Percentiles rank a stretch among this genome's conserved stretches.
phyloP scores from a whole-genome alignment of 2,329 filamentous ascomycete genomes.

The Aspergillus amoenus region DNA sequence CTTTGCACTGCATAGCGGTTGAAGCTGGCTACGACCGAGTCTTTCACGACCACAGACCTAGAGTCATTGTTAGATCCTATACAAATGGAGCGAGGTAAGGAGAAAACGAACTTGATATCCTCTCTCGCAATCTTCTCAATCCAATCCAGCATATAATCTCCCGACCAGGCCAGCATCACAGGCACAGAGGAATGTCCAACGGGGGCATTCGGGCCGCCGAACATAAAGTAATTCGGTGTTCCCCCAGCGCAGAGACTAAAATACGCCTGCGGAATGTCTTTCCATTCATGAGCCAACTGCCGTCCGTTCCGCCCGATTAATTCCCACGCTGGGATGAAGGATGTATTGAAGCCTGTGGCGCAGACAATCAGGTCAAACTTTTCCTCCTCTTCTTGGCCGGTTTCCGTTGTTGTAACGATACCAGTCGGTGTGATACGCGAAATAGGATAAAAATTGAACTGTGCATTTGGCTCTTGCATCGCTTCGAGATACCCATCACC shows the following conservation, averaged over 20 bases:
- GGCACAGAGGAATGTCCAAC: constrained; percentile 26
- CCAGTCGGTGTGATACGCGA: constrained; percentile 22
- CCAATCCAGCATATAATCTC: constrained; percentile 29
- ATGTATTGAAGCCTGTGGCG: constrained; percentile 44
- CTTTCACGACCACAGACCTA: constrained; percentile 17
- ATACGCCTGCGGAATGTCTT: constrained; percentile 22
- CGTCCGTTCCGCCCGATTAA: constrained; percentile 30
- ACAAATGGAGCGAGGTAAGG: background rate
- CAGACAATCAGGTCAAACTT: constrained; percentile 36
- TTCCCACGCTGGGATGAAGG: constrained; percentile 36
- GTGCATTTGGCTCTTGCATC: constrained; percentile 24
- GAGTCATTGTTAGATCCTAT: too few species aligned
- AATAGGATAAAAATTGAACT: constrained; percentile 21
- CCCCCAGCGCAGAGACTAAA: constrained; percentile 21
- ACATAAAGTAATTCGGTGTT: constrained; percentile 32
- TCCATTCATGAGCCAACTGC: constrained; percentile 24
- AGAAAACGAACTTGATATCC: constrained; percentile 14
- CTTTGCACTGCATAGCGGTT: constrained; percentile 23
- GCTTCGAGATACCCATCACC: constrained; percentile 30
- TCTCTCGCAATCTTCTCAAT: constrained; percentile 25
- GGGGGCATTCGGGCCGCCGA: constrained; percentile 23
- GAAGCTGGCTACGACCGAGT: constrained; percentile 18
- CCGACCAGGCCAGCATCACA: constrained; percentile 14
- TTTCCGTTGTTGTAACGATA: constrained; percentile 18
- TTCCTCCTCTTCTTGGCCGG: background rate